Conservation (phyloP, 495 filamentous ascomycete genomes). For the Neurospora intermedia region DNA sequence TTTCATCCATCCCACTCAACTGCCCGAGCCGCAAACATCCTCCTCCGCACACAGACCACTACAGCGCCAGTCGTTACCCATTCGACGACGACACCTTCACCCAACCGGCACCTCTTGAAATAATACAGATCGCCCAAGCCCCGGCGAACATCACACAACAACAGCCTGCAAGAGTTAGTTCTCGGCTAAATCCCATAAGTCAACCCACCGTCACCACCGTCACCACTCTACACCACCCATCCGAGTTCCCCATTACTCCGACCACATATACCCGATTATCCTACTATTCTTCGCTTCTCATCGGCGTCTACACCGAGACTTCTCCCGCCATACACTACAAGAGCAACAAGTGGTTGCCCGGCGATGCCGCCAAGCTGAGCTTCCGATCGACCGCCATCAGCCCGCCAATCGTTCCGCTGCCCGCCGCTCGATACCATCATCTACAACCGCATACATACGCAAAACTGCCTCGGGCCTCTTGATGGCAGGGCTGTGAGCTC, state of each 20-base stretch:
- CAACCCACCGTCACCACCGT: neutral
- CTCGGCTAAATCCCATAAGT: neutral
- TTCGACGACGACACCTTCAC: neutral
- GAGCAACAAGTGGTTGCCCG: neutral
- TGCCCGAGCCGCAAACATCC: neutral
- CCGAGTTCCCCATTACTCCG: neutral
- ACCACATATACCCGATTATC: neutral
- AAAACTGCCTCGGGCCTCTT: constrained; percentile 2
- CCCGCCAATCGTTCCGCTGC: constrained; percentile 1
- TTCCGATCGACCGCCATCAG: neutral
- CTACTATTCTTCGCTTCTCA: neutral
- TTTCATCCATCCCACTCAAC: neutral
- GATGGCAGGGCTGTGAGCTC: constrained; percentile 5
- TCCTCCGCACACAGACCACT: neutral
- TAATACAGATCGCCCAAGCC: neutral
- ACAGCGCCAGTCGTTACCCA: neutral
- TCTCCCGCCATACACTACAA: neutral
- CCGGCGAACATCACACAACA: neutral
- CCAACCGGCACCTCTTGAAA: neutral
- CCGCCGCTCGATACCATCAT: constrained; percentile 1
- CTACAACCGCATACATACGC: neutral
- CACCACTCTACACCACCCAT: neutral
- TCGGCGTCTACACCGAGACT: neutral
- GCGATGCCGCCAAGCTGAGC: constrained; percentile 2
- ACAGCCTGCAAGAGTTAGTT: neutral